These are phyloP conservation scores for Leptoxyphium fumago DNA, from an alignment of 2,329 filamentous ascomycete genomes.

Conservation along the genomic window DNA sequence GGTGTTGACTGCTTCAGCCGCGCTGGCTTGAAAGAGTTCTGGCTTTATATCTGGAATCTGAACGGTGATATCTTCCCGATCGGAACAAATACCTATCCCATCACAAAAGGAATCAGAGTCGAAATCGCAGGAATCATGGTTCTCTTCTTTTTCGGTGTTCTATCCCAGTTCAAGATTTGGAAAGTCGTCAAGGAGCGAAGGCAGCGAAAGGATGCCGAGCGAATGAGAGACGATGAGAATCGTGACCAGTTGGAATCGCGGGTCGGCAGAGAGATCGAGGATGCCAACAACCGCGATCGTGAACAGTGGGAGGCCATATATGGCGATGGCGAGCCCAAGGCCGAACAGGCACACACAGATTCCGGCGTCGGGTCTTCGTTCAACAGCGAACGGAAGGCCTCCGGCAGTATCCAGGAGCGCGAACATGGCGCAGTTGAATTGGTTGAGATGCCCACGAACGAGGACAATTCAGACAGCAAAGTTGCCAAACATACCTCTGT, in stretches of 20 bases:
- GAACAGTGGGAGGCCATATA: constrained; percentile 66
- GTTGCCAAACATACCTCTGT: constrained; percentile 14
- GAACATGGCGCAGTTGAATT: constrained; percentile 41
- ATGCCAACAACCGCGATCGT: constrained; percentile 45
- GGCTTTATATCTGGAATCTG: constrained; percentile 78
- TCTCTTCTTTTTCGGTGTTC: constrained; percentile 56
- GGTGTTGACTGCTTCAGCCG: constrained; percentile 83
- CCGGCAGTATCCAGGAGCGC: constrained; percentile 16
- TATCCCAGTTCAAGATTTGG: constrained; percentile 81
- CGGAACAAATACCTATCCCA: constrained; percentile 60
- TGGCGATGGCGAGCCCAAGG: constrained; percentile 36
- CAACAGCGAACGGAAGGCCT: constrained; percentile 19
- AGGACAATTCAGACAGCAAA: neutral
- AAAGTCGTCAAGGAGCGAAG: constrained; percentile 50
- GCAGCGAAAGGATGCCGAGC: constrained; percentile 30
- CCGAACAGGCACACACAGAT: constrained; percentile 12
- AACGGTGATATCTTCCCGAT: constrained; percentile 71
- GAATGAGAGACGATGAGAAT: constrained; percentile 40
- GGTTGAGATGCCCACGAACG: constrained; percentile 29
- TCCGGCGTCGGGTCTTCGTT: constrained; percentile 36
- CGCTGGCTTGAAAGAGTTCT: constrained; percentile 91
- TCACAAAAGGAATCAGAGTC: constrained; percentile 74
- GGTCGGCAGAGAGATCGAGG: constrained; percentile 52
- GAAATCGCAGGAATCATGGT: constrained; percentile 69
- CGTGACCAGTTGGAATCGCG: constrained; percentile 53